These are phyloP conservation scores for Actinidia arguta DNA, from an alignment of 179 eudicot species.

Conservation along the genomic window DNA sequence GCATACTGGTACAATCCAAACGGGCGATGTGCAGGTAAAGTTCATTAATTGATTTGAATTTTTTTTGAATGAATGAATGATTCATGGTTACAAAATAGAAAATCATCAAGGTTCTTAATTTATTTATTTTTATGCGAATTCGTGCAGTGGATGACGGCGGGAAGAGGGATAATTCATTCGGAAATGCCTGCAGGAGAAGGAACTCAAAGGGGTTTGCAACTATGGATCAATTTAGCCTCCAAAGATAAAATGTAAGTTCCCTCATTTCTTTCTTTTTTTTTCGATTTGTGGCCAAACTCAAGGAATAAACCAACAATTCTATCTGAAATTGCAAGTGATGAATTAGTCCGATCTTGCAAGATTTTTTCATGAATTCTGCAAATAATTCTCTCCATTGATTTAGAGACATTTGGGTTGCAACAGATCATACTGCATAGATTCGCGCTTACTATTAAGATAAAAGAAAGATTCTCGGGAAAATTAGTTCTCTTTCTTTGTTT, in stretches of 20 bases:
- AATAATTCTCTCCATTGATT: background rate
- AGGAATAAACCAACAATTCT: too few relatives aligned
- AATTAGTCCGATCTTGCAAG: background rate
- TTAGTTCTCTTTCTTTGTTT: too few relatives aligned
- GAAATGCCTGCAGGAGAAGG: conserved; percentile 96
- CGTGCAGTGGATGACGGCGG: conserved; percentile 98
- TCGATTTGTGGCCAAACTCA: background rate
- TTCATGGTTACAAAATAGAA: background rate
- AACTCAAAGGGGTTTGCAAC: conserved; percentile 76
- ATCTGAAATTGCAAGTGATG: too few relatives aligned
- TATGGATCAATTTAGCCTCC: conserved; percentile 92
- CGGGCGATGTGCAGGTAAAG: conserved; percentile 90
- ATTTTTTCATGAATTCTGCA: background rate
- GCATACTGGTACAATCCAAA: conserved; percentile 73
- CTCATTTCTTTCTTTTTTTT: background rate
- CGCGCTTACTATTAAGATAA: too few relatives aligned
- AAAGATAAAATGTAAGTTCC: conserved; percentile 79
- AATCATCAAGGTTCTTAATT: background rate
- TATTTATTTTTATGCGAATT: background rate
- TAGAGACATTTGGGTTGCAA: background rate
- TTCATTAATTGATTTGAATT: too few relatives aligned
- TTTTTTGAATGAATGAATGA: background rate
- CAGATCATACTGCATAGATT: background rate
- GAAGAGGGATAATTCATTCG: conserved; percentile 95
- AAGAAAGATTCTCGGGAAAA: too few relatives aligned